Percentiles rank a stretch among this genome's conserved stretches.
Evolutionary conservation across 768 basidiomycete genomes (phyloP).

Genomic region (Scleroderma citrinum): DNA sequence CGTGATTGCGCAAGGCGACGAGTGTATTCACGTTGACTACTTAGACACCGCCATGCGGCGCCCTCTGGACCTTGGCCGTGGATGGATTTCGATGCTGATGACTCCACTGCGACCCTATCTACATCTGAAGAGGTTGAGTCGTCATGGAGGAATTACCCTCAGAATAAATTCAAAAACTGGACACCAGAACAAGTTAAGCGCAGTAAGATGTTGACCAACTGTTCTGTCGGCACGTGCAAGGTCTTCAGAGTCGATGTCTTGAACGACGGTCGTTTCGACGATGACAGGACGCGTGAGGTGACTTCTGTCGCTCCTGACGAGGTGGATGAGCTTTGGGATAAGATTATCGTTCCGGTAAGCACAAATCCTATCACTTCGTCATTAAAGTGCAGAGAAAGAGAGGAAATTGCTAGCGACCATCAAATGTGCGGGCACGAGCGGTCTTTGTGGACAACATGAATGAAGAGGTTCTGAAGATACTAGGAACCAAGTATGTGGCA

Average conservation of each 20-base stretch:
- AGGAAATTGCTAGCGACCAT: slow-evolving; percentile 20
- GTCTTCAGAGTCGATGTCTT: slow-evolving; percentile 23
- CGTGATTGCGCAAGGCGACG: background rate
- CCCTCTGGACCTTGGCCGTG: slow-evolving; percentile 40
- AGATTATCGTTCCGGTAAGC: slow-evolving; percentile 30
- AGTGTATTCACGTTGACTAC: background rate
- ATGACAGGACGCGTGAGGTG: background rate
- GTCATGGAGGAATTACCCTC: slow-evolving; percentile 25
- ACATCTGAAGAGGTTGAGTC: background rate
- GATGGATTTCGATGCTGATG: slow-evolving; percentile 33
- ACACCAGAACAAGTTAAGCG: slow-evolving; percentile 24
- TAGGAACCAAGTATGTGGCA: slow-evolving; percentile 44
- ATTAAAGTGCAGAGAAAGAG: background rate
- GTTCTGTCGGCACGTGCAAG: slow-evolving; percentile 11
- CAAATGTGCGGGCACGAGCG: slow-evolving; percentile 38
- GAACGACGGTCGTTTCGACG: slow-evolving; percentile 7
- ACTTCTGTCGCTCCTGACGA: slow-evolving; percentile 7
- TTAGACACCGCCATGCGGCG: slow-evolving; percentile 31
- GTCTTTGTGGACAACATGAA: slow-evolving; percentile 48
- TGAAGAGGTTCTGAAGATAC: slow-evolving; percentile 47
- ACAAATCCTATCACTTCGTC: background rate
- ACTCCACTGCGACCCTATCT: background rate
- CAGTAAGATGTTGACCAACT: slow-evolving; percentile 24
- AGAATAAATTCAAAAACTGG: slow-evolving; percentile 28
- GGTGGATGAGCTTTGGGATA: slow-evolving; percentile 31